Evolutionary conservation across 1,284 basidiomycete species (phyloP).

Genomic region (Fomitopsis betulina): DNA sequence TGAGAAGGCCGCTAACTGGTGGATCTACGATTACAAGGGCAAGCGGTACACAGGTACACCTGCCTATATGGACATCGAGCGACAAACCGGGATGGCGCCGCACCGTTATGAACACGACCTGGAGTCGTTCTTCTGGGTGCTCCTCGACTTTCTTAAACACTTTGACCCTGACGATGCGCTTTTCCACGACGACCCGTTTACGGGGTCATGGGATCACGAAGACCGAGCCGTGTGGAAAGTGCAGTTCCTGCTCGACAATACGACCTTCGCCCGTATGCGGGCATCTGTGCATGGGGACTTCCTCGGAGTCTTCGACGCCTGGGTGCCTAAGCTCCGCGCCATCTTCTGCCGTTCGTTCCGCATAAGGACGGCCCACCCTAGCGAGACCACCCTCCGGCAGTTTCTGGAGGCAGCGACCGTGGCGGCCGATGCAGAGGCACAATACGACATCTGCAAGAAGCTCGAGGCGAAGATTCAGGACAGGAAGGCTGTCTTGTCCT

Average conservation of each 20-base stretch:
- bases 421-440: background rate
- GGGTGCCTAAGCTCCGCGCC: background rate
- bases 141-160: background rate
- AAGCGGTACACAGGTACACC: background rate
- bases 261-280: background rate
- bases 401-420: background rate
- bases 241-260: background rate
- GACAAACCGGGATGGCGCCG: background rate
- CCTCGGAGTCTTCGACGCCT: background rate
- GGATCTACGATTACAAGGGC: background rate
- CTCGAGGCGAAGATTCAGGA: background rate
- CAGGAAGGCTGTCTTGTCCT: background rate
- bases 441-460: background rate
- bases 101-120: slow-evolving; percentile 10
- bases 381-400: background rate
- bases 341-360: background rate
- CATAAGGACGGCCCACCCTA: background rate
- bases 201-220: background rate
- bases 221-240: background rate
- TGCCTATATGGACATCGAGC: slow-evolving; percentile 1
- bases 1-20: background rate
- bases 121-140: slow-evolving; percentile 28
- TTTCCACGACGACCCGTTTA: background rate
- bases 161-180: background rate
- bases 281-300: background rate